phyloP scores from a whole-genome alignment of 352 stramenopile species.

The Phytophthora citricola region DNA sequence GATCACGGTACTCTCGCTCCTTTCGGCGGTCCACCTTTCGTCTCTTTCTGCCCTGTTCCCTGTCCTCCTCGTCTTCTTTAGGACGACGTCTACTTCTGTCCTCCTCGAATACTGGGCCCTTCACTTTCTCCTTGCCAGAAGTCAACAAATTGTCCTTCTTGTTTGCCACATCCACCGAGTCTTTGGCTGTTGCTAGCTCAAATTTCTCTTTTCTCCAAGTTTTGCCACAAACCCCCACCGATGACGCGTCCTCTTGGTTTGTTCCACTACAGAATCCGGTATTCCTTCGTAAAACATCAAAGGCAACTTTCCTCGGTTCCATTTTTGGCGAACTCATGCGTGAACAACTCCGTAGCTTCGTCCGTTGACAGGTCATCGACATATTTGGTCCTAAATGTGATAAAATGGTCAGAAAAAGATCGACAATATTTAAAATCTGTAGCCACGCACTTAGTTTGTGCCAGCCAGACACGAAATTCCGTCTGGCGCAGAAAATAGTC shows the following conservation, averaged over 20 bases:
- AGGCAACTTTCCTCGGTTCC: conserved; percentile 64
- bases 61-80: conserved; percentile 33
- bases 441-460: conserved; percentile 49
- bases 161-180: conserved; percentile 76
- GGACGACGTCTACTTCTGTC: conserved; percentile 9
- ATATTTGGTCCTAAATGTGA: conserved; percentile 55
- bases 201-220: conserved; percentile 68
- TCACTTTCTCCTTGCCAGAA: conserved; percentile 8
- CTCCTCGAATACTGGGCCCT: conserved; percentile 4
- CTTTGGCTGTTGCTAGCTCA: conserved; percentile 64
- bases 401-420: conserved; percentile 7
- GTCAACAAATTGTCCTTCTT: conserved; percentile 57
- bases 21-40: conserved; percentile 41
- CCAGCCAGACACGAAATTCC: conserved; percentile 82
- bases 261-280: conserved; percentile 66
- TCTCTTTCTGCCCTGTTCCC: conserved; percentile 29
- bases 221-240: conserved; percentile 69
- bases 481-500: conserved; percentile 75
- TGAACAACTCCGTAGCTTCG: conserved; percentile 59
- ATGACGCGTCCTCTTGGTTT: conserved; percentile 75
- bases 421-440: not conserved
- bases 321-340: conserved; percentile 62
- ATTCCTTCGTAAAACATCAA: conserved; percentile 75
- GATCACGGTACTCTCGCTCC: conserved; percentile 49
- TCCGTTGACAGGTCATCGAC: conserved; percentile 76